Evolutionary conservation across 306 rosid species (phyloP).

Genomic region (Sphenostylis stenocarpa): DNA sequence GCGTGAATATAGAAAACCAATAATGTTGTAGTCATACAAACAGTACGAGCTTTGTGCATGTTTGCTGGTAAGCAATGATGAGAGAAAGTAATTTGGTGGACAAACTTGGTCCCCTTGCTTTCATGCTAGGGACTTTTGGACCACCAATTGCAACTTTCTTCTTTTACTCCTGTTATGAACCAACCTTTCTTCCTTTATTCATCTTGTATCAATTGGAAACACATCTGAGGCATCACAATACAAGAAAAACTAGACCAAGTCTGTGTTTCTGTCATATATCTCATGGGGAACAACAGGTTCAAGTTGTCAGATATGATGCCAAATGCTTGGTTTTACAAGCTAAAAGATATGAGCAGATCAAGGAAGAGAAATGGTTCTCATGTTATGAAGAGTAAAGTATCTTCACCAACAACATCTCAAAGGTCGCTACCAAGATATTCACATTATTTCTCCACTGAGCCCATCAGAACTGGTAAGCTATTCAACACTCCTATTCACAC

Average conservation of each 20-base stretch:
- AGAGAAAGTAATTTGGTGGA: constrained; percentile 47
- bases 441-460: constrained; percentile 42
- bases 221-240: constrained; percentile 17
- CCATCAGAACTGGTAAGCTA: constrained; percentile 42
- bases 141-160: constrained; percentile 32
- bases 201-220: constrained; percentile 15
- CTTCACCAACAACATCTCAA: constrained; percentile 46
- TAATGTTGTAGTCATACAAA: constrained; percentile 34
- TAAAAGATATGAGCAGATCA: constrained; percentile 80
- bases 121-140: constrained; percentile 45
- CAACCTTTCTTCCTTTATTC: constrained; percentile 26
- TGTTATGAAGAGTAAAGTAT: constrained; percentile 49
- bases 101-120: constrained; percentile 51
- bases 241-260: constrained; percentile 15
- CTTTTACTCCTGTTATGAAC: constrained; percentile 30
- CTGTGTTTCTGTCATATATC: constrained; percentile 1
- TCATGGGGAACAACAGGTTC: constrained; percentile 86
- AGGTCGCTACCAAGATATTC: constrained; percentile 51
- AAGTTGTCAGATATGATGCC: constrained; percentile 89
- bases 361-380: constrained; percentile 50
- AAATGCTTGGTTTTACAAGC: constrained; percentile 98
- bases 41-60: constrained; percentile 44
- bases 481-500: constrained; percentile 45
- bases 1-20: constrained; percentile 34
- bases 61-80: constrained; percentile 51